These are phyloP conservation scores for Seminavis robusta DNA, from an alignment of 108 stramenopile species.

Conservation along the genomic window DNA sequence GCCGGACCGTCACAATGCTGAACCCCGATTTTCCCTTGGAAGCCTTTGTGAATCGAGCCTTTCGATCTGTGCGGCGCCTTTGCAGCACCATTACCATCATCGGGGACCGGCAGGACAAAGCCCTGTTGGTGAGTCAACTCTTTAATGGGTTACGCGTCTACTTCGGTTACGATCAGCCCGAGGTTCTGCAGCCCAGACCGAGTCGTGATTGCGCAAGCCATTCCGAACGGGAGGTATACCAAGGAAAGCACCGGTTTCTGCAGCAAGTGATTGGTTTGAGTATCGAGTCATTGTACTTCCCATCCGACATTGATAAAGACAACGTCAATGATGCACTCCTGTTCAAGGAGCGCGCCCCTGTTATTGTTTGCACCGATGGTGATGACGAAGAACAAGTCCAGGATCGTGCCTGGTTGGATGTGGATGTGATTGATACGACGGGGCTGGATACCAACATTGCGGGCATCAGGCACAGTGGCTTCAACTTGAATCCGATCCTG, in stretches of 20 bases:
- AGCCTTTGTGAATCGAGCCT: slow-evolving; percentile 29
- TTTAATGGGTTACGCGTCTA: too few relatives aligned
- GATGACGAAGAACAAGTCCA: too few relatives aligned
- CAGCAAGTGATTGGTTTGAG: not conserved
- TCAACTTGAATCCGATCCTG: slow-evolving; percentile 36
- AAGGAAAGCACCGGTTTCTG: not conserved
- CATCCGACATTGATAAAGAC: too few relatives aligned
- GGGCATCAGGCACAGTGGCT: slow-evolving; percentile 29
- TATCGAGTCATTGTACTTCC: slow-evolving; percentile 3
- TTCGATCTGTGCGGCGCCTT: slow-evolving; percentile 21
- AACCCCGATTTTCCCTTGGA: slow-evolving; percentile 42
- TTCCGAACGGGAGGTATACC: not conserved
- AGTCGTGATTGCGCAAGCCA: too few relatives aligned
- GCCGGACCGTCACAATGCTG: slow-evolving; percentile 32
- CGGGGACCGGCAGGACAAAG: slow-evolving; percentile 31
- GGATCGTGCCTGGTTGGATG: too few relatives aligned
- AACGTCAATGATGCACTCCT: too few relatives aligned
- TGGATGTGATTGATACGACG: slow-evolving; percentile 51
- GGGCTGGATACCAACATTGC: slow-evolving; percentile 42
- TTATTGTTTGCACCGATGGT: too few relatives aligned
- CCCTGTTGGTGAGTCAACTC: slow-evolving; percentile 29
- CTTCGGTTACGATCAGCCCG: too few relatives aligned
- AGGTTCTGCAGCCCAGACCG: too few relatives aligned
- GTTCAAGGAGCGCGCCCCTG: too few relatives aligned
- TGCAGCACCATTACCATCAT: slow-evolving; percentile 29